phyloP scores from a whole-genome alignment of 2,329 filamentous ascomycete species.

The Talaromyces funiculosus region DNA sequence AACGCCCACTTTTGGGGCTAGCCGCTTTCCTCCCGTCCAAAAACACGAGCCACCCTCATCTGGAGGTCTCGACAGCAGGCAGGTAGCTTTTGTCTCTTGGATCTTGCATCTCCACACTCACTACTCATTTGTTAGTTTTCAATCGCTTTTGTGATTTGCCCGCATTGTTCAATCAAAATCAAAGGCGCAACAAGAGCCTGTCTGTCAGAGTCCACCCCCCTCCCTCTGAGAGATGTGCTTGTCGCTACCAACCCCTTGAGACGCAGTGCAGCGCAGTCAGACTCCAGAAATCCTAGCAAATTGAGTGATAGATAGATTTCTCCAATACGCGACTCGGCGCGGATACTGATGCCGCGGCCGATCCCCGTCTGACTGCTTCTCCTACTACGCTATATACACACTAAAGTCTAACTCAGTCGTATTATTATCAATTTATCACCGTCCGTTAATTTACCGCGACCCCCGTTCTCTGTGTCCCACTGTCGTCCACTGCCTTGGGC shows the following conservation, averaged over 20 bases:
- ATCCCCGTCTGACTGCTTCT: background rate
- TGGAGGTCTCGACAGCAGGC: constrained; percentile 1
- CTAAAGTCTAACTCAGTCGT: background rate
- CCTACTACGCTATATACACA: background rate
- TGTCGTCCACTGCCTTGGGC: constrained; percentile 6
- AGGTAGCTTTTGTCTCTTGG: background rate
- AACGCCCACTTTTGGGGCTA: constrained; percentile 1
- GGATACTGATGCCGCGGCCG: constrained; percentile 1
- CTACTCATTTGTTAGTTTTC: background rate
- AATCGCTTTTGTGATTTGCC: constrained; percentile 1
- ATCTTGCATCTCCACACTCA: background rate
- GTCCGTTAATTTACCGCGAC: constrained; percentile 7
- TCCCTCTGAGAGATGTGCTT: background rate
- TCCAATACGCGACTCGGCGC: background rate
- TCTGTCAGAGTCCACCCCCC: background rate
- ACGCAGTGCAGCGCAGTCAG: background rate
- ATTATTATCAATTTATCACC: too few species aligned
- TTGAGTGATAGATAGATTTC: background rate
- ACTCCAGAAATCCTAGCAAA: background rate
- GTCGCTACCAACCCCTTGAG: constrained; percentile 3
- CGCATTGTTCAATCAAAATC: background rate
- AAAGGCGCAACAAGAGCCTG: background rate
- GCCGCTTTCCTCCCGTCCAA: background rate
- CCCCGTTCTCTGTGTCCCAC: constrained; percentile 3
- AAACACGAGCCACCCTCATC: background rate